phyloP scores from a whole-genome alignment of 129 eudicot species.

The Dittrichia graveolens region DNA sequence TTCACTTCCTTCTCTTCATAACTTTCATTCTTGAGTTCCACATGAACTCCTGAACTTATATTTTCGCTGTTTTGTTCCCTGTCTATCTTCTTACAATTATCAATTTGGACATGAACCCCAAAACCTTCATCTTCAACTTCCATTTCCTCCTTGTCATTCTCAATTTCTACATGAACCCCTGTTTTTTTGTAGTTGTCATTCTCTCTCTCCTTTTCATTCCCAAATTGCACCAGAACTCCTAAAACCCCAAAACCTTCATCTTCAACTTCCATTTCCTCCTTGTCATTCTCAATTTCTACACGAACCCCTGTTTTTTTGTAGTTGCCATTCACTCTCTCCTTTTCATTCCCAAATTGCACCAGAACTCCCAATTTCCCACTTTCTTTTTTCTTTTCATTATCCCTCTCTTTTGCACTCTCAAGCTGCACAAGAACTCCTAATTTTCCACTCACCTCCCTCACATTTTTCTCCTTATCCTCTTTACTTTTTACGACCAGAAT shows the following conservation, averaged over 20 bases:
- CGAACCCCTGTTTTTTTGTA: not conserved
- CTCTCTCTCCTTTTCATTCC: slow-evolving; percentile 32
- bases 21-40: slow-evolving; percentile 20
- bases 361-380: slow-evolving; percentile 22
- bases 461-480: slow-evolving; percentile 30
- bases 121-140: not conserved
- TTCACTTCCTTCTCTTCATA: slow-evolving; percentile 5
- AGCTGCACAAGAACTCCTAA: slow-evolving; percentile 26
- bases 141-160: slow-evolving; percentile 21
- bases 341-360: slow-evolving; percentile 32
- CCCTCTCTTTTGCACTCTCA: slow-evolving; percentile 36
- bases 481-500: slow-evolving; percentile 26
- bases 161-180: slow-evolving; percentile 12
- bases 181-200: not conserved
- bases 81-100: slow-evolving; percentile 12
- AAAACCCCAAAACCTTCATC: slow-evolving; percentile 2
- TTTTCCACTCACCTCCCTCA: slow-evolving; percentile 14
- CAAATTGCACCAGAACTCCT: no score
- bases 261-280: slow-evolving; percentile 1
- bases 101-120: slow-evolving; percentile 11
- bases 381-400: slow-evolving; percentile 17
- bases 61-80: slow-evolving; percentile 11
- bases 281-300: slow-evolving; percentile 23
- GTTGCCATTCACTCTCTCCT: slow-evolving; percentile 15
- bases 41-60: not conserved